A percentile compares a stretch with the other conserved stretches of the same genome.
phyloP scores from a whole-genome alignment of 257 asterid species.

The Handroanthus guayacan region DNA sequence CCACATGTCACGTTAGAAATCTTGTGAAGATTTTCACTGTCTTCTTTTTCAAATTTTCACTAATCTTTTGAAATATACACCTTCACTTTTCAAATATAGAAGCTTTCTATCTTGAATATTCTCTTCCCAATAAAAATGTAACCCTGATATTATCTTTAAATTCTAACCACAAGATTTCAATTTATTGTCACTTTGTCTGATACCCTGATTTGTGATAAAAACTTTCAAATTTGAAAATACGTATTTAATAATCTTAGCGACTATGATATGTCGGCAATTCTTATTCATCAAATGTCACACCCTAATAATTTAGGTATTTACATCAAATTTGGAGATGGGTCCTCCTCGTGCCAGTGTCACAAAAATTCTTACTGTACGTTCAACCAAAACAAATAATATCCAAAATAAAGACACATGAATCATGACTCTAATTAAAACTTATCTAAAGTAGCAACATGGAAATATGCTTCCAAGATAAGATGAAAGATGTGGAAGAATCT shows the following conservation, averaged over 20 bases:
- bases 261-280: no score
- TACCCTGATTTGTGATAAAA: no score
- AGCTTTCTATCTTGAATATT: no score
- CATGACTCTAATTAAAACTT: neutral
- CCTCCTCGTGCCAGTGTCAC: neutral
- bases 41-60: no score
- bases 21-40: no score
- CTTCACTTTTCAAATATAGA: no score
- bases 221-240: no score
- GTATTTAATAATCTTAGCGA: no score
- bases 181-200: no score
- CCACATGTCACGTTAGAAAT: no score
- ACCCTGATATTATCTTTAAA: neutral
- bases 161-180: neutral
- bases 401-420: neutral
- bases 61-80: no score
- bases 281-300: neutral
- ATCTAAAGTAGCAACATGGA: neutral
- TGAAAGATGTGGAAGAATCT: neutral
- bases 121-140: no score
- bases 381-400: neutral
- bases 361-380: neutral
- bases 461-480: neutral
- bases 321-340: neutral
- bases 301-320: neutral